Evolutionary conservation across 2,329 filamentous ascomycete species (phyloP), one percentile per base, ranked within the genome.

Genomic region (Arthroderma uncinatum): DNA sequence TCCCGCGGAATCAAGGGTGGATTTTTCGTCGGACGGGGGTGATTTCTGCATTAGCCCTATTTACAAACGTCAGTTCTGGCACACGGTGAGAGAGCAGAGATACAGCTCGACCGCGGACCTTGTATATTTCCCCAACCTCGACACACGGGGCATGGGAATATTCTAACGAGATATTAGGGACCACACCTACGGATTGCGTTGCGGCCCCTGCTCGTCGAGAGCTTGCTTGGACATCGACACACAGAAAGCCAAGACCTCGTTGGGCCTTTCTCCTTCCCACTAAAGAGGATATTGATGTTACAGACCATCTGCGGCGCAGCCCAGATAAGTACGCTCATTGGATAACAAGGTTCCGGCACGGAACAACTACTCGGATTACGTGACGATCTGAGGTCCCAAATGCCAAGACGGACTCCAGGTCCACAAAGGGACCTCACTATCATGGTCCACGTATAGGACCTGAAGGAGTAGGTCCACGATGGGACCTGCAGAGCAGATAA

Each of bases 31-130:
- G 61, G 16, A 62, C 63, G 61, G 61, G 28, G 63, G 60, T 1
- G 57, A 64, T 56, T 70, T 66, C 36, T 63, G 58, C 54, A 63
- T 69, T 19, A 64, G 67, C 4, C 66, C 66, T 59, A 55, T 68
- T 23, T 59, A 64, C 61, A 55, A 58, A 2, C 62, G 64, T 42
- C 62, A 67, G 54, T 68, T 70, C 57, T 70, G 65, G 66, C n/a
- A n/a, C 56, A 66, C 64, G 60, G 57, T 21, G 63, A 68, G 58
- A 62, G 66, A 52, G 58, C 53, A 2, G 58, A 60, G 54, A 64
- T 57, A 52, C 1, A 58, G 2, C 4, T 58, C 7, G 68, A 74
- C 61, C 65, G 70, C 44, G 72, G 73, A n/a, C 72, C 71, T 50
- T 75, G 71, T 74, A 64, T 56, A 68, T 57, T n/a, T 30, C 28